Base-by-base conservation (phyloP, 768 basidiomycete genomes). In the Pulveroboletus sp. region DNA sequence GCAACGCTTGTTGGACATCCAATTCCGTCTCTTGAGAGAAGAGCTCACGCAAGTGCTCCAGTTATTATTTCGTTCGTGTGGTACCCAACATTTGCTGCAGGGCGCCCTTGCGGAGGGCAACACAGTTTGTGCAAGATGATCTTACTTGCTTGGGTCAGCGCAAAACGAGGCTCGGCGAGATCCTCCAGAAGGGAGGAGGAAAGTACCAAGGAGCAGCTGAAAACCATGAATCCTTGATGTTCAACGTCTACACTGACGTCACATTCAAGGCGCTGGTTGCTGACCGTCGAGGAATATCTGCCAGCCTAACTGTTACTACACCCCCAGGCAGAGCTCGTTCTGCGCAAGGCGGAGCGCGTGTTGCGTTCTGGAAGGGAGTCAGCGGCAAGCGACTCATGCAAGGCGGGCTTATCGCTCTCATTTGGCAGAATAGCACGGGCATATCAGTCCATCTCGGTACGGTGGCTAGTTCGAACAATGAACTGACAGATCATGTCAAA, bases 1-100 rank as follows among this genome's bases (percentile, higher is more conserved):
- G 78, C 75, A 84, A 48, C 71, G 81, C 8, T 69, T 83, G 18
- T 67, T 89, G 10, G 89, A 91, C 50, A 77, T 84, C 4, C 86
- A 90, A 55, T 90, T 86, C 63, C 79, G 88, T 31, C 73, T 89
- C 0, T 68, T 90, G 32, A 72, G 88, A 33, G 88, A 89, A 55
- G 88, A 90, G 49, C 67, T 85, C 15, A 84, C 76, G 79, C 84
- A 57, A 21, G 79, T 61, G 7, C 14, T 6, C 4, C 21, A 21
- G 4, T 39, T 39, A 7, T 35, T 37, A 0, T 18, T 14, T n/a
- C 30, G 4, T 21, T 21, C 21, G 21, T 21, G 11, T 17, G 6
- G n/a, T 31, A 42, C 31, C 42, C 35, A 32, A 54, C 32, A 6
- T 24, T 36, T 4, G 33, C 33, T 47, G 3, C 43, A 82, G 82